These are phyloP conservation scores for Solanum pennellii DNA, from an alignment of 257 asterid species.

Conservation along the genomic window DNA sequence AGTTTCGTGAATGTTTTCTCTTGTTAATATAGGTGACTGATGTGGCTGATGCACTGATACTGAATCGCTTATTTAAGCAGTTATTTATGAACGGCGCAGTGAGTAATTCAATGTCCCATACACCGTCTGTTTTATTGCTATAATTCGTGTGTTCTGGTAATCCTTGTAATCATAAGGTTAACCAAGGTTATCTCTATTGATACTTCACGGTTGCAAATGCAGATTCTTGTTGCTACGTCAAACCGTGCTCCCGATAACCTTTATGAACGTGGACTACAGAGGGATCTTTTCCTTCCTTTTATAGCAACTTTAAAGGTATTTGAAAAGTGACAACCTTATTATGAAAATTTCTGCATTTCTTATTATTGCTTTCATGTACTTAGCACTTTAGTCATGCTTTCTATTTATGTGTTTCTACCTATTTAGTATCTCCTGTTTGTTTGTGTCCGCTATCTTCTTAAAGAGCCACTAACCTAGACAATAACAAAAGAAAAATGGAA, in stretches of 20 bases:
- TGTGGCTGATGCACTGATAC: slow-evolving; percentile 83
- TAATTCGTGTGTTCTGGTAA: neutral
- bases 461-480: neutral
- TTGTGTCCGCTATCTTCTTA: neutral
- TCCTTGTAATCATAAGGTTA: neutral
- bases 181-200: neutral
- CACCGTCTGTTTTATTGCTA: neutral
- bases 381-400: neutral
- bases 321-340: neutral
- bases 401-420: neutral
- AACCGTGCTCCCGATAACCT: slow-evolving; percentile 94
- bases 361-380: neutral
- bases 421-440: neutral
- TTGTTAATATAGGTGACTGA: slow-evolving; percentile 55
- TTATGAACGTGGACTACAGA: slow-evolving; percentile 83
- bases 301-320: slow-evolving; percentile 74
- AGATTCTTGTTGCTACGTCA: slow-evolving; percentile 91
- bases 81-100: slow-evolving; percentile 71
- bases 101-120: slow-evolving; percentile 16
- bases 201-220: neutral
- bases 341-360: neutral
- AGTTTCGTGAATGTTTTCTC: neutral
- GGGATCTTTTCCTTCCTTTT: slow-evolving; percentile 88
- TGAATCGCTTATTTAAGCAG: slow-evolving; percentile 72
- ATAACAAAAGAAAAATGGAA: neutral